A percentile compares a stretch with the other conserved stretches of the same genome.
phyloP scores from a whole-genome alignment of 2,329 filamentous ascomycete genomes.

The Cytospora leucostoma region DNA sequence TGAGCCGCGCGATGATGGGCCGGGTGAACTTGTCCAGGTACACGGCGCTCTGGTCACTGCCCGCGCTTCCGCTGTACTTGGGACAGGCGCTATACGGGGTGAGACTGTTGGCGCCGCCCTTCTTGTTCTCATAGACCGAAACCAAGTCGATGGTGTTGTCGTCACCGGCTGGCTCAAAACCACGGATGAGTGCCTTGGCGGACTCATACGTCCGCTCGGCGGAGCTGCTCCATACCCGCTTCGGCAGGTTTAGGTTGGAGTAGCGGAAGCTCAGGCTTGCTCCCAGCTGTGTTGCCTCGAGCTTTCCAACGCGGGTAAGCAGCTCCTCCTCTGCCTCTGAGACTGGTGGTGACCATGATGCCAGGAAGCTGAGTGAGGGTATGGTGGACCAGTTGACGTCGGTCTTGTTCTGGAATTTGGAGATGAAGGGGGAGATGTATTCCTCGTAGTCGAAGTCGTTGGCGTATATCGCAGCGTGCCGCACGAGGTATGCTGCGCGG shows the following conservation, averaged over 20 bases:
- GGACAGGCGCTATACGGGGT: constrained; percentile 68
- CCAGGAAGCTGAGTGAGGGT: constrained; percentile 57
- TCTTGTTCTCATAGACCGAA: constrained; percentile 56
- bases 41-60: constrained; percentile 54
- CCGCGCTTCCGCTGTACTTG: constrained; percentile 59
- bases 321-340: constrained; percentile 58
- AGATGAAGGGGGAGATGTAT: constrained; percentile 57
- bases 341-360: constrained; percentile 58
- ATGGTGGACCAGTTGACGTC: constrained; percentile 57
- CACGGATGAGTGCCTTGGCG: constrained; percentile 59
- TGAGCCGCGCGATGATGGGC: constrained; percentile 60
- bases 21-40: constrained; percentile 59
- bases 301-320: constrained; percentile 61
- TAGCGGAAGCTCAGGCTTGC: constrained; percentile 61
- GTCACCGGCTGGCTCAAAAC: constrained; percentile 48
- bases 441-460: constrained; percentile 61
- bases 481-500: constrained; percentile 56
- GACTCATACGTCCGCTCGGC: constrained; percentile 62
- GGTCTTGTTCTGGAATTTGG: constrained; percentile 60
- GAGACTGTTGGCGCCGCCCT: constrained; percentile 59
- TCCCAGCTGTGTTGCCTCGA: constrained; percentile 62
- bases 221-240: constrained; percentile 62
- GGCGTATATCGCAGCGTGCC: constrained; percentile 62
- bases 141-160: constrained; percentile 57
- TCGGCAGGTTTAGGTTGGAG: constrained; percentile 52